A percentile compares a stretch with the other conserved stretches of the same genome.
Evolutionary conservation across 495 filamentous ascomycete species (phyloP).

Genomic region (Daldinia grandis): DNA sequence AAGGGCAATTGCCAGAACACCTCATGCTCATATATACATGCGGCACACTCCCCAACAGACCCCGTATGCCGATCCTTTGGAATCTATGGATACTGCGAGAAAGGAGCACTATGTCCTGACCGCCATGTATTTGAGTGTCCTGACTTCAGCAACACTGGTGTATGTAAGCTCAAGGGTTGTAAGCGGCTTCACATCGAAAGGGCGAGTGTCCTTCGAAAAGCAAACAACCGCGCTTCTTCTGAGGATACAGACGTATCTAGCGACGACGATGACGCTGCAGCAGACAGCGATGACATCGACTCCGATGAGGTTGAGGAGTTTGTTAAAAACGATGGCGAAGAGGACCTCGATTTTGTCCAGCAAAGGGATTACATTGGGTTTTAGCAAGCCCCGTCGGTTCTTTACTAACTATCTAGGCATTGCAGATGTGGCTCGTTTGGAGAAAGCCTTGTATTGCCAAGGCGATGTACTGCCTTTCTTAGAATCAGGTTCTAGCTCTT

Average conservation of each 20-base stretch:
- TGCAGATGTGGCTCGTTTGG: constrained; percentile 20
- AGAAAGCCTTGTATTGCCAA: constrained; percentile 20
- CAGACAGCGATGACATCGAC: constrained; percentile 86
- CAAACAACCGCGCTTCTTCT: constrained; percentile 40
- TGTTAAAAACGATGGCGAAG: constrained; percentile 53
- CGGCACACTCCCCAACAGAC: constrained; percentile 80
- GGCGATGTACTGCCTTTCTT: constrained; percentile 16
- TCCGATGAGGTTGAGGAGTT: constrained; percentile 86
- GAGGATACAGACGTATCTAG: constrained; percentile 81
- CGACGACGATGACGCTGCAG: constrained; percentile 81
- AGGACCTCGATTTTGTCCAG: constrained; percentile 52
- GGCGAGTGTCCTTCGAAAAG: constrained; percentile 69
- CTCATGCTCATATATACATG: constrained; percentile 89
- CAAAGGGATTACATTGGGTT: constrained; percentile 60
- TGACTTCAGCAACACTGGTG: constrained; percentile 89
- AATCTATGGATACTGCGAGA: constrained; percentile 87
- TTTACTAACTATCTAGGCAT: constrained; percentile 38
- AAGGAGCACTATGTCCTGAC: constrained; percentile 78
- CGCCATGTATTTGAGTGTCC: constrained; percentile 92
- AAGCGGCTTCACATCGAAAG: constrained; percentile 87
- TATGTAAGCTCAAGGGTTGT: constrained; percentile 84
- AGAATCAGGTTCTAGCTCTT: constrained; percentile 14
- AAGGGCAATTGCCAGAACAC: constrained; percentile 90
- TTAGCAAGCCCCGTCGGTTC: constrained; percentile 34
- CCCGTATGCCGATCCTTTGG: constrained; percentile 87